phyloP scores from a whole-genome alignment of 202 grass and related monocot species.

The Bolboschoenoplectus hybrid region DNA sequence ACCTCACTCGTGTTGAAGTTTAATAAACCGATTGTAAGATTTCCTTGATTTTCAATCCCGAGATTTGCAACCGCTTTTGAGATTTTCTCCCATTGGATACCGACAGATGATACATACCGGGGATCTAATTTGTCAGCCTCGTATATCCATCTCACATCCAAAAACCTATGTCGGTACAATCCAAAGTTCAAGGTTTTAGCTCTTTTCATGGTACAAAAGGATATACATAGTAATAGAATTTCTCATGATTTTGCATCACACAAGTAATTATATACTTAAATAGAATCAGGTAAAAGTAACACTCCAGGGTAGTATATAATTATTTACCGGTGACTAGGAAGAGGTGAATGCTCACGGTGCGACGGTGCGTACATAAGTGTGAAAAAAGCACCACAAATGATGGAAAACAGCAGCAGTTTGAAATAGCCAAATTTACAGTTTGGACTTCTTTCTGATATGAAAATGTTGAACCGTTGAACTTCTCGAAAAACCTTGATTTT shows the following conservation, averaged over 20 bases:
- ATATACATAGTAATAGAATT: neutral
- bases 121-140: conserved; percentile 1
- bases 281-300: neutral
- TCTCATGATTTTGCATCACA: neutral
- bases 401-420: conserved; percentile 42
- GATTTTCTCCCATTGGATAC: conserved; percentile 52
- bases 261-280: neutral
- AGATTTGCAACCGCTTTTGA: conserved; percentile 28
- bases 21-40: conserved; percentile 53
- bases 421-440: conserved; percentile 47
- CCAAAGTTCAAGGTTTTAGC: neutral
- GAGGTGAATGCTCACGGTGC: conserved; percentile 17
- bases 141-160: conserved; percentile 45
- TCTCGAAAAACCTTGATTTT: conserved; percentile 44
- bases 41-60: neutral
- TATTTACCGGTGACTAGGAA: conserved; percentile 23
- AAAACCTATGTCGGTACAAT: conserved; percentile 34
- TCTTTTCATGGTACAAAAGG: neutral
- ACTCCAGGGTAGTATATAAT: neutral
- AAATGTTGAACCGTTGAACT: conserved; percentile 40
- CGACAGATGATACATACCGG: conserved; percentile 45
- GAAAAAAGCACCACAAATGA: conserved; percentile 41
- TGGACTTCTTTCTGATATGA: conserved; percentile 40
- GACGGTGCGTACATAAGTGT: conserved; percentile 37
- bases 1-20: conserved; percentile 69